Evolutionary conservation across 768 basidiomycete genomes (phyloP), one percentile per base, ranked within the genome.

Genomic region (Tricholoma saponaceum): DNA sequence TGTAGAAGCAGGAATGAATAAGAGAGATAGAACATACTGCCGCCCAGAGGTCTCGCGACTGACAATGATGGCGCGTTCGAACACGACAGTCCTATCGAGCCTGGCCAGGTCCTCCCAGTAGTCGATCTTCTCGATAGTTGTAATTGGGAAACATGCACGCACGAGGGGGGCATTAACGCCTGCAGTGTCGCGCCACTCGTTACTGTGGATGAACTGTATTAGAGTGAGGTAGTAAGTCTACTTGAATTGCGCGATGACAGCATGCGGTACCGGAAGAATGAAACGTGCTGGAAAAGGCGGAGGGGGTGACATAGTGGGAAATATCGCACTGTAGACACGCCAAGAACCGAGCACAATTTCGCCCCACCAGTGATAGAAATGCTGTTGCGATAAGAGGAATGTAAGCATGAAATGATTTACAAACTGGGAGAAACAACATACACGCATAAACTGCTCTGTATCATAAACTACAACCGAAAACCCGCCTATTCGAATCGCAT

Each of bases 61-160:
- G 16, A 84, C 74, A 54, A 90, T 72, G 52, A 90, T 72, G 1
- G 83, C 78, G 13, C 80, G 77, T 33, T 85, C 81, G 63, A 90
- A 87, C 46, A 85, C 77, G 69, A 84, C 80, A 6, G 84, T 85
- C n/a, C 67, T 69, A n/a, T 70, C 66, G 16, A 75, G 62, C 12
- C 54, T 62, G 12, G 75, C 72, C 28, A 88, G 74, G 67, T 90
- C 89, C 8, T 75, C 61, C 86, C 90, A 91, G 62, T 87, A 83
- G 23, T 75, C 72, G 16, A 76, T 71, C 23, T 78, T 74, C 59
- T 89, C 86, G 33, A 90, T 80, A 0, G 84, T 70, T 6, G 80
- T 66, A 8, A 72, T 74, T 3, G 87, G 87, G 66, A 90, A 90
- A 0, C 80, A 80, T 5, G 83, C 79, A 18, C 85, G 83, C 59